phyloP scores from a whole-genome alignment of 169 alveolate genomes.

The Perkinsus olseni region DNA sequence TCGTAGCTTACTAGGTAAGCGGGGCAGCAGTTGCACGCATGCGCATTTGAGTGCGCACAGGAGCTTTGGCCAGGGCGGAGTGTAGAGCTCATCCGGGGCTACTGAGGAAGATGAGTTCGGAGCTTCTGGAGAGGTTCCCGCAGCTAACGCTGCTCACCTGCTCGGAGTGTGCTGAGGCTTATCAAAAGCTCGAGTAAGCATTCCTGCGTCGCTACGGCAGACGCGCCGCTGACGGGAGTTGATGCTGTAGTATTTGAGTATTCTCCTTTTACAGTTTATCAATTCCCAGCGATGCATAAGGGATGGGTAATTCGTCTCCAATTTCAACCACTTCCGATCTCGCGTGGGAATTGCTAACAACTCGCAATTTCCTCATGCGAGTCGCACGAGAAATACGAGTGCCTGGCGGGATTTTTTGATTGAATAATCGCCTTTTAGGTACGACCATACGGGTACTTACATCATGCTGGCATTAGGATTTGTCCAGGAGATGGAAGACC shows the following conservation, averaged over 20 bases:
- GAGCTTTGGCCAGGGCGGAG: not conserved
- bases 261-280: no score
- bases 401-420: no score
- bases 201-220: not conserved
- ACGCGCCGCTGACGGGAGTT: no score
- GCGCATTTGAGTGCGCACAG: not conserved
- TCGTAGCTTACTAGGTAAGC: not conserved
- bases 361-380: no score
- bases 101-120: not conserved
- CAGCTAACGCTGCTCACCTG: not conserved
- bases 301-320: no score
- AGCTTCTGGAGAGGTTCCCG: not conserved
- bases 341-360: no score
- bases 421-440: not conserved
- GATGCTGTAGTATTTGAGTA: no score
- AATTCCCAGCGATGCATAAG: no score
- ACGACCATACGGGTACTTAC: not conserved
- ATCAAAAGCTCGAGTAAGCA: not conserved
- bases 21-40: no score
- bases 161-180: not conserved
- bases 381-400: no score
- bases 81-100: not conserved
- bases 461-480: not conserved
- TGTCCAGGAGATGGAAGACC: not conserved
- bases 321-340: no score